A percentile compares a stretch with the other conserved stretches of the same genome.
Conservation (phyloP, 768 basidiomycete species). For the Lyophyllum decastes region DNA sequence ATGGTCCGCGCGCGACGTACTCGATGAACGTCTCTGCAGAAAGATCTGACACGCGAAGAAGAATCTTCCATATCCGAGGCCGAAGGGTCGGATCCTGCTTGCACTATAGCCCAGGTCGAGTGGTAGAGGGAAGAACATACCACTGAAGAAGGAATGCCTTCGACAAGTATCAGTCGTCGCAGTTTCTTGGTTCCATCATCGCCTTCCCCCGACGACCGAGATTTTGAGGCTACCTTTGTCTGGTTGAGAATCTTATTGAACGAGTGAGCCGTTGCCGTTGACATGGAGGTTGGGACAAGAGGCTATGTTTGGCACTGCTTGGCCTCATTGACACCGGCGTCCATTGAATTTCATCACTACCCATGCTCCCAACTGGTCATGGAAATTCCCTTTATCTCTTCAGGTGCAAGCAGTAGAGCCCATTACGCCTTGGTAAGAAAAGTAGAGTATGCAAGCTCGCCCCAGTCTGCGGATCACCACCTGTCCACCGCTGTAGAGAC, state of each 20-base stretch:
- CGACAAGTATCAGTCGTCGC: constrained; percentile 84
- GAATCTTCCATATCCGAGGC: constrained; percentile 92
- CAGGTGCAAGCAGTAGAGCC: constrained; percentile 73
- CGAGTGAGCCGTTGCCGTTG: constrained; percentile 57
- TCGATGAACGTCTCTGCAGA: constrained; percentile 74
- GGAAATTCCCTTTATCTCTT: constrained; percentile 78
- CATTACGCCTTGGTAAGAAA: constrained; percentile 78
- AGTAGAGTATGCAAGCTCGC: constrained; percentile 62
- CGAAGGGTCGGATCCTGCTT: constrained; percentile 75
- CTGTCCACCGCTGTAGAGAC: constrained; percentile 59
- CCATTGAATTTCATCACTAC: not conserved
- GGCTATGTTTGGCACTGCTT: constrained; percentile 12
- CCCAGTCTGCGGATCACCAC: constrained; percentile 60
- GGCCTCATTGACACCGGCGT: not conserved
- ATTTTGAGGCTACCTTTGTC: constrained; percentile 64
- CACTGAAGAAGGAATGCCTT: constrained; percentile 79
- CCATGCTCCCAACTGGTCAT: constrained; percentile 33
- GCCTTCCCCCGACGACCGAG: constrained; percentile 56
- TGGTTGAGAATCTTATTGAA: constrained; percentile 82
- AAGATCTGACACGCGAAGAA: constrained; percentile 79
- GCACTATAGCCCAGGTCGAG: not conserved
- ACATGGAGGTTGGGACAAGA: constrained; percentile 5
- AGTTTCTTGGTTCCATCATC: constrained; percentile 88
- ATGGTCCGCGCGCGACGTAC: constrained; percentile 83
- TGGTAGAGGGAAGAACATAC: constrained; percentile 46